Evolutionary conservation across 352 stramenopile genomes (phyloP).

Genomic region (Pythium diclinum): DNA sequence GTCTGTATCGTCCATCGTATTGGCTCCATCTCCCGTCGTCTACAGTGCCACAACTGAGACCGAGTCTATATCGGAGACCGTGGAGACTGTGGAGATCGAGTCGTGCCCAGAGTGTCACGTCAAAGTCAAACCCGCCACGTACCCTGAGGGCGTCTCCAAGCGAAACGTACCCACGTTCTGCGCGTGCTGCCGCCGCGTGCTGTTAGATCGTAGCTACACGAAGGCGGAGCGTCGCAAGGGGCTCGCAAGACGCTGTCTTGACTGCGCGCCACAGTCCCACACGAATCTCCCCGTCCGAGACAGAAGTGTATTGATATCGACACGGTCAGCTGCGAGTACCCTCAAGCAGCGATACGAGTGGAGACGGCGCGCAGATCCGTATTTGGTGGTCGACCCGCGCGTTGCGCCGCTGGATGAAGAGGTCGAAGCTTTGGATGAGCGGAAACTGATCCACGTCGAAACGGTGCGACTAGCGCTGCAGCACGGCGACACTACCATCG

Average conservation of each 20-base stretch:
- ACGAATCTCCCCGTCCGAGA: not conserved
- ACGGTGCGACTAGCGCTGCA: not conserved
- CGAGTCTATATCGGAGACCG: not conserved
- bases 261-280: not conserved
- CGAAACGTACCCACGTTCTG: not conserved
- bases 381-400: not conserved
- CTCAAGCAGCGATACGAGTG: constrained; percentile 1
- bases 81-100: not conserved
- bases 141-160: not conserved
- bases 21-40: not conserved
- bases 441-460: not conserved
- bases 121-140: not conserved
- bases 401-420: not conserved
- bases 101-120: not conserved
- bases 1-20: not conserved
- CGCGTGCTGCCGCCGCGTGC: not conserved
- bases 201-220: not conserved
- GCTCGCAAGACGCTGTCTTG: not conserved
- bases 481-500: not conserved
- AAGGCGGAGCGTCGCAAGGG: not conserved
- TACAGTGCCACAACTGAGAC: not conserved
- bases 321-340: not conserved
- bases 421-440: not conserved
- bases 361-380: not conserved
- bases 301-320: not conserved